A percentile compares a stretch with the other conserved stretches of the same genome.
These are phyloP conservation scores for Sarocladiaceae sp. DNA, from an alignment of 2,329 filamentous ascomycete genomes.

Conservation along the genomic window DNA sequence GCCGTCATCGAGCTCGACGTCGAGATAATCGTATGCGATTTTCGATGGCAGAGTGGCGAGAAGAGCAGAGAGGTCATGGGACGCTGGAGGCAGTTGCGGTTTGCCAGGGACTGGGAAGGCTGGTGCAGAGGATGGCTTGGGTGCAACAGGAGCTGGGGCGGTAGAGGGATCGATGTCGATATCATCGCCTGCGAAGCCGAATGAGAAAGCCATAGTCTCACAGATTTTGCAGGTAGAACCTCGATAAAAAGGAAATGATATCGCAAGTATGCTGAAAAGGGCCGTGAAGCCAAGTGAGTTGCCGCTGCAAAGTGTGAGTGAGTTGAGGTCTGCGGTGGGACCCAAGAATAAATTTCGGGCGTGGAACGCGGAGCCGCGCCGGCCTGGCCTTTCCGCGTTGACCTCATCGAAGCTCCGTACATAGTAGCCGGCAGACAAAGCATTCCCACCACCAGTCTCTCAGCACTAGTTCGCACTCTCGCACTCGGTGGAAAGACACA, in stretches of 20 bases:
- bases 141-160: conserved; percentile 19
- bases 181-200: conserved; percentile 60
- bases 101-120: conserved; percentile 62
- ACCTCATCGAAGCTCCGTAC: background rate
- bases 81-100: conserved; percentile 50
- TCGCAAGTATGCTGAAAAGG: background rate
- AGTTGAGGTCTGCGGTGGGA: background rate
- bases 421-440: background rate
- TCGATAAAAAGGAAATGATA: no score
- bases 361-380: conserved; percentile 2
- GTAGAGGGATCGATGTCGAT: conserved; percentile 44
- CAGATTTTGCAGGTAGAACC: no score
- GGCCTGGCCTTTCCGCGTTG: background rate
- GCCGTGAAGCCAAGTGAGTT: background rate
- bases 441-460: background rate
- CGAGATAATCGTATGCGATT: conserved; percentile 63
- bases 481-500: no score
- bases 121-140: conserved; percentile 28
- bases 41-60: conserved; percentile 65
- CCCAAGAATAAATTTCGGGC: conserved; percentile 5
- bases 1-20: conserved; percentile 54
- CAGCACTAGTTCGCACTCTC: no score
- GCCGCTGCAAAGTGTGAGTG: background rate
- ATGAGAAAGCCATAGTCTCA: conserved; percentile 48
- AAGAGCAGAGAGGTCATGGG: conserved; percentile 46